A percentile compares a stretch with the other conserved stretches of the same genome.
Conservation (phyloP, 345 rosid genomes). For the Lagerstroemia speciosa region DNA sequence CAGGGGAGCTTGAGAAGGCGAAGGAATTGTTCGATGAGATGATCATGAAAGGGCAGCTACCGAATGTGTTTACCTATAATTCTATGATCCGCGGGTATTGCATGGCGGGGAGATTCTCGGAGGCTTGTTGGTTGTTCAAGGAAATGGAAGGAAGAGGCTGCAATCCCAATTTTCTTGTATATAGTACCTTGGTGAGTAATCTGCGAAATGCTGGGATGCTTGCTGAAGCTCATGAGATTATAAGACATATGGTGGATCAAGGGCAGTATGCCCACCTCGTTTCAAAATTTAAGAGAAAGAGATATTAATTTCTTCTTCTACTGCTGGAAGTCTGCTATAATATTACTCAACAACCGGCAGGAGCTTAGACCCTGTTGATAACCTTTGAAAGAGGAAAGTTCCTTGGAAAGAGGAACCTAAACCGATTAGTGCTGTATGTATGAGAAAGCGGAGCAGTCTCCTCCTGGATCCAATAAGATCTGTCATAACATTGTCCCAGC, state of each 20-base stretch:
- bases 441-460: background rate
- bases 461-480: background rate
- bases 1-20: slow-evolving; percentile 65
- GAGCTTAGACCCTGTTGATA: background rate
- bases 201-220: slow-evolving; percentile 68
- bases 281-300: slow-evolving; percentile 40
- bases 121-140: slow-evolving; percentile 62
- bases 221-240: slow-evolving; percentile 53
- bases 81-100: too few relatives aligned
- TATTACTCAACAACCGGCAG: too few relatives aligned
- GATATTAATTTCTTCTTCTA: slow-evolving; percentile 13
- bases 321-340: too few relatives aligned
- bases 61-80: slow-evolving; percentile 78
- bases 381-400: background rate
- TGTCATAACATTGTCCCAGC: background rate
- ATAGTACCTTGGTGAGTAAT: slow-evolving; percentile 69
- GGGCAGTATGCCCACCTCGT: slow-evolving; percentile 58
- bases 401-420: background rate
- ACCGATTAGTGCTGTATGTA: background rate
- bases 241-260: too few relatives aligned
- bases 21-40: slow-evolving; percentile 54
- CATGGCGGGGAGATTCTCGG: slow-evolving; percentile 56
- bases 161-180: slow-evolving; percentile 74
- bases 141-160: slow-evolving; percentile 85
- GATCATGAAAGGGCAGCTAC: slow-evolving; percentile 54